Evolutionary conservation across 148 eudicot genomes (phyloP), one percentile per base, ranked within the genome.

Genomic region (Polygonum aviculare): DNA sequence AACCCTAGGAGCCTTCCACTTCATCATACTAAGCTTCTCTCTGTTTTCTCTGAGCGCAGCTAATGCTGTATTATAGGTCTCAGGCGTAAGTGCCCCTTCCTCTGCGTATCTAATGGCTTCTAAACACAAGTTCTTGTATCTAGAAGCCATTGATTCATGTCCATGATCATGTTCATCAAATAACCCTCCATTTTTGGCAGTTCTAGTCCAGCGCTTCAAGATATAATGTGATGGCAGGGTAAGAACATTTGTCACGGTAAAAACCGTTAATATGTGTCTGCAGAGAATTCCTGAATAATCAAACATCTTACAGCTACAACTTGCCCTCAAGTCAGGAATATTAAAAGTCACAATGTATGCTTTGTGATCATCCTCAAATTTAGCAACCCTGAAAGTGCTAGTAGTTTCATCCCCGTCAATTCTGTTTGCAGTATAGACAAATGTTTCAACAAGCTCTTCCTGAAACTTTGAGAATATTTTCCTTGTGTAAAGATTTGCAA

Each of bases 391-490:
- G 41, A 69, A 94, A 74, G 89, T 88, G 83, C 94, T 84, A 44
- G 82, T 81, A 78, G 85, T 72, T 69, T 84, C 91, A 81, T 91
- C 87, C 14, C 88, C 97, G 57, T 87, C 93, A 76, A 94, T 86
- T 75, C 85, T 86, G 81, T 91, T 87, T 75, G 98, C 98, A 21
- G 98, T 94, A 81, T 94, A 94, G 18, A 84, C 98, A 85, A 94
- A 94, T 63, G 98, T 94, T 87, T 94, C 97, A 65, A 94, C 97
- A 75, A 94, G 81, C 81, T 94, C 98, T 67, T 94, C 95, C 85
- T 94, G 97, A 79, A 94, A 94, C 80, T 86, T 91, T 12, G 88
- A 79, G 79, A 94, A 94, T 72, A 91, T 87, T 83, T 84, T 94
- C 87, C 77, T 88, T 6, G 98, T 90, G 76, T 91, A 94, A 18